Evolutionary conservation across 441 rosid genomes (phyloP).

Genomic region (Croton laevigatus): DNA sequence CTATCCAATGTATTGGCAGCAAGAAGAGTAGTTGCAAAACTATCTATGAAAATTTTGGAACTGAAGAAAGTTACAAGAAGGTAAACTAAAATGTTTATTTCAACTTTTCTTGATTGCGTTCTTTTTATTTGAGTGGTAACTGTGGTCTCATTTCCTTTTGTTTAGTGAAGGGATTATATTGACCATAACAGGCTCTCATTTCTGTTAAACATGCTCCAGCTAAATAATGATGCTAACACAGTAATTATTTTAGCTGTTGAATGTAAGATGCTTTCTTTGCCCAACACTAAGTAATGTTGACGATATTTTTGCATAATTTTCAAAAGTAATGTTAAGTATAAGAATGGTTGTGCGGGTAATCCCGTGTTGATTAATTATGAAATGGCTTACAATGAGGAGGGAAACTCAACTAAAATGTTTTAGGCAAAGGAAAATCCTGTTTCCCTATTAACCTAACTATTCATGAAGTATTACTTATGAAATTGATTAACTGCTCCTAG

Average conservation of each 20-base stretch:
- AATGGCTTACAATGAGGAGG: too few relatives aligned
- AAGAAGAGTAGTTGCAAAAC: slow-evolving; percentile 10
- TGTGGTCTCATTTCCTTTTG: not conserved
- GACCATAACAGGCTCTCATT: not conserved
- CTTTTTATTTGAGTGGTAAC: not conserved
- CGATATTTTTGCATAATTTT: not conserved
- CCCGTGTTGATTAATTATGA: too few relatives aligned
- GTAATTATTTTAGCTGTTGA: not conserved
- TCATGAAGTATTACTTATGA: too few relatives aligned
- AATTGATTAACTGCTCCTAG: too few relatives aligned
- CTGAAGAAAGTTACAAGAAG: slow-evolving; percentile 16
- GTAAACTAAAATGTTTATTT: slow-evolving; percentile 9
- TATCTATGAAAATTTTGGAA: slow-evolving; percentile 5
- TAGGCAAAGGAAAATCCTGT: too few relatives aligned
- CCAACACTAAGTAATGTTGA: not conserved
- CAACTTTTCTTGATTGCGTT: not conserved
- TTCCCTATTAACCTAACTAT: too few relatives aligned
- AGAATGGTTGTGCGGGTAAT: too few relatives aligned
- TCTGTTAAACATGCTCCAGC: not conserved
- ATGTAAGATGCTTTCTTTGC: not conserved
- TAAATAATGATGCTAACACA: not conserved
- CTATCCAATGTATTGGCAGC: not conserved
- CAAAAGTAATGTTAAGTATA: not conserved
- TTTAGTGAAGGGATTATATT: not conserved
- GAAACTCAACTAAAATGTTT: too few relatives aligned